Conservation (phyloP, 495 filamentous ascomycete genomes). For the Monascus purpureus region DNA sequence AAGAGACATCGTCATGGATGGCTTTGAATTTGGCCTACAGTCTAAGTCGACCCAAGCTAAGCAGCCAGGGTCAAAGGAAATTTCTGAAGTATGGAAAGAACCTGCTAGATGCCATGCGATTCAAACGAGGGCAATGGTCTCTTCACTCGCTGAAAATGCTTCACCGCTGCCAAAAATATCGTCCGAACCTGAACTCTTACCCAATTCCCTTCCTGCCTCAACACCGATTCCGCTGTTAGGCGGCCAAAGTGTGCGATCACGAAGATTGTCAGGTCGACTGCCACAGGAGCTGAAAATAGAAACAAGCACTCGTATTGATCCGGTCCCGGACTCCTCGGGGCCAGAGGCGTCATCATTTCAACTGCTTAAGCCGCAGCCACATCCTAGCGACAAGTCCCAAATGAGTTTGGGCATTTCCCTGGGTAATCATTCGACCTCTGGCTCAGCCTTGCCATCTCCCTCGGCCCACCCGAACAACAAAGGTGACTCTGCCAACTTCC, state of each 20-base stretch:
- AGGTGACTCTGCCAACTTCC: slow-evolving; percentile 20
- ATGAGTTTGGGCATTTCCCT: slow-evolving; percentile 9
- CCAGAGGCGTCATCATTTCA: slow-evolving; percentile 23
- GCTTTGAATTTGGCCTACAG: slow-evolving; percentile 66
- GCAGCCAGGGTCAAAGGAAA: slow-evolving; percentile 77
- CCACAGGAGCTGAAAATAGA: slow-evolving; percentile 82
- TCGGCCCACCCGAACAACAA: slow-evolving; percentile 13
- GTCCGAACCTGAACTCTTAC: too few relatives aligned
- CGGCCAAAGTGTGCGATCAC: slow-evolving; percentile 51
- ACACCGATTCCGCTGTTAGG: slow-evolving; percentile 13
- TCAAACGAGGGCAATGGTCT: slow-evolving; percentile 55
- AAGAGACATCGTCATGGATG: slow-evolving; percentile 71
- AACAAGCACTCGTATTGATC: slow-evolving; percentile 40
- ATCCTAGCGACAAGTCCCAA: slow-evolving; percentile 16
- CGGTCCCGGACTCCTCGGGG: slow-evolving; percentile 24
- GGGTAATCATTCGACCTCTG: slow-evolving; percentile 8
- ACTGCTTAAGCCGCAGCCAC: slow-evolving; percentile 11
- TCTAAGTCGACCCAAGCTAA: slow-evolving; percentile 67
- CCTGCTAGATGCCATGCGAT: slow-evolving; percentile 68
- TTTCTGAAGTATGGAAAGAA: slow-evolving; percentile 80
- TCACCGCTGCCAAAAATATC: slow-evolving; percentile 9
- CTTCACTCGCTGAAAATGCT: slow-evolving; percentile 69
- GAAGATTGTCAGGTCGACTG: slow-evolving; percentile 69
- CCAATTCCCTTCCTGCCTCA: slow-evolving; percentile 13
- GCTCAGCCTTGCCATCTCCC: slow-evolving; percentile 8